Conservation (phyloP, 2,329 filamentous ascomycete species). For the Colletotrichum gloeosporioides region DNA sequence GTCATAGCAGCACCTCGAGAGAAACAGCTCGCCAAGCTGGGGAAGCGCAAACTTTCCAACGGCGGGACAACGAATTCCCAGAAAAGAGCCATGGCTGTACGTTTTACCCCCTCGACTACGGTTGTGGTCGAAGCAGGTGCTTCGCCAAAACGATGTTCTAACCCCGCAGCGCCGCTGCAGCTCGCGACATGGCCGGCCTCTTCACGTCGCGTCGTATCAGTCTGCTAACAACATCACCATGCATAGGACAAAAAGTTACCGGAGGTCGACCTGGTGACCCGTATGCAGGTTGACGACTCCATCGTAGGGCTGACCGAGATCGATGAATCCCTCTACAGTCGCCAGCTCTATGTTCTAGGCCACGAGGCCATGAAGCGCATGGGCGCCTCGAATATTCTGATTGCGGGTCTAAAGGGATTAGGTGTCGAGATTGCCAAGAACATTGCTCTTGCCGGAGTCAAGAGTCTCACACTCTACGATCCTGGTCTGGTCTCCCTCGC, state of each 20-base stretch:
- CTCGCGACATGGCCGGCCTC: not conserved
- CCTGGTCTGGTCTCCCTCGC: slow-evolving; percentile 82
- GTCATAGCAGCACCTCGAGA: slow-evolving; percentile 10
- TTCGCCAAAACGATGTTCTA: not conserved
- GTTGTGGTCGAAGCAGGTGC: not conserved
- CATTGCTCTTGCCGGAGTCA: slow-evolving; percentile 95
- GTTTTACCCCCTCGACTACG: slow-evolving; percentile 30
- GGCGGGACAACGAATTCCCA: slow-evolving; percentile 61
- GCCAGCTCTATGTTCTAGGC: slow-evolving; percentile 74
- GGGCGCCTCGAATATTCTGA: slow-evolving; percentile 92
- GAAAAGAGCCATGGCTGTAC: slow-evolving; percentile 68
- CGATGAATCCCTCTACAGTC: slow-evolving; percentile 76
- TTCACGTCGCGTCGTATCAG: not conserved
- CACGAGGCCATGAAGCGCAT: slow-evolving; percentile 98
- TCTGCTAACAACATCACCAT: slow-evolving; percentile 20
- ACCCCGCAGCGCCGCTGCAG: not conserved
- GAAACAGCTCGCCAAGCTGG: slow-evolving; percentile 55
- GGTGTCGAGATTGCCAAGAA: slow-evolving; percentile 99
- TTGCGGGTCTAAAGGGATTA: slow-evolving; percentile 90
- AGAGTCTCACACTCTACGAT: slow-evolving; percentile 93
- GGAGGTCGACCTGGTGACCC: slow-evolving; percentile 67
- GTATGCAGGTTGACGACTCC: slow-evolving; percentile 70
- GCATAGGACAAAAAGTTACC: slow-evolving; percentile 57
- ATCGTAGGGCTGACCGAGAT: slow-evolving; percentile 63
- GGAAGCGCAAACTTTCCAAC: slow-evolving; percentile 71